These are phyloP conservation scores for Murraya paniculata DNA, from an alignment of 345 rosid species.

Conservation along the genomic window DNA sequence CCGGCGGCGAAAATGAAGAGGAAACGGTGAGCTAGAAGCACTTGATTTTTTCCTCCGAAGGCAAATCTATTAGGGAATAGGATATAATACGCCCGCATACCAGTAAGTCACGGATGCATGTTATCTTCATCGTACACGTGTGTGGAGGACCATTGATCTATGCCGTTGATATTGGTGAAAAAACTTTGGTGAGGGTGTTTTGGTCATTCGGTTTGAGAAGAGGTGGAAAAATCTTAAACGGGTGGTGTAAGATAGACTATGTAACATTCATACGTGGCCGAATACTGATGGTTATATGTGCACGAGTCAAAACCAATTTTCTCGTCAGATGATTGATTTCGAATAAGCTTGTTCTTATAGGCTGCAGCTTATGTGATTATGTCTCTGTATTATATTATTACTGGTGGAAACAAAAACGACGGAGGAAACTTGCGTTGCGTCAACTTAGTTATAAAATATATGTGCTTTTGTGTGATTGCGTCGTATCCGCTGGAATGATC, in stretches of 20 bases:
- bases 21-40: conserved; percentile 35
- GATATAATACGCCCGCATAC: conserved; percentile 24
- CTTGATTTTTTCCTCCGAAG: conserved; percentile 30
- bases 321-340: not conserved
- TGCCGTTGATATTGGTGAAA: conserved; percentile 25
- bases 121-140: conserved; percentile 40
- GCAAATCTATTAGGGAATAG: conserved; percentile 1
- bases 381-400: not conserved
- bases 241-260: not conserved
- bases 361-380: not conserved
- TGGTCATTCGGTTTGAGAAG: not conserved
- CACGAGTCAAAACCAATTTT: not conserved
- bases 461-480: no score
- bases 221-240: not conserved
- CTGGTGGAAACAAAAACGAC: not conserved
- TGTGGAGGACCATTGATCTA: not conserved
- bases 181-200: not conserved
- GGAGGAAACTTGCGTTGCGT: not conserved
- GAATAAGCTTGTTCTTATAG: not conserved
- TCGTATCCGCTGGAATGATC: not conserved
- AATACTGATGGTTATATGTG: not conserved
- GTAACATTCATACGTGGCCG: not conserved
- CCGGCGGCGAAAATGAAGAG: conserved; percentile 10
- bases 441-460: not conserved
- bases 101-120: conserved; percentile 26